Evolutionary conservation across 2,329 filamentous ascomycete genomes (phyloP).

Genomic region (Colletotrichum aenigma): DNA sequence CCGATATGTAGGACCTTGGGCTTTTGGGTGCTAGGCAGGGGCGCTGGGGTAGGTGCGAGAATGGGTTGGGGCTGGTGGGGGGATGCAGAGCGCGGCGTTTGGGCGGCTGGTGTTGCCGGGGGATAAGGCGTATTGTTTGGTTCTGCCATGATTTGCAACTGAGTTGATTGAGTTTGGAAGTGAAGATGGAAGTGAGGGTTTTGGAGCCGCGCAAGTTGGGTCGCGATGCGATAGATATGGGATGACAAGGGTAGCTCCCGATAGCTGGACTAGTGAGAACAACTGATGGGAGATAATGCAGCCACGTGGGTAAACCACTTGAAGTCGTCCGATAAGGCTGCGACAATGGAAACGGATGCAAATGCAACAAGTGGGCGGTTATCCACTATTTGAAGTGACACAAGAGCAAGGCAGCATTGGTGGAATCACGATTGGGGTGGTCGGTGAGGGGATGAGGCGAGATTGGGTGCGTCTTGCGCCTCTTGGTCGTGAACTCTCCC

Average conservation of each 20-base stretch:
- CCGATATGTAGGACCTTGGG: constrained; percentile 76
- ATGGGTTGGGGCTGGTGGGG: constrained; percentile 32
- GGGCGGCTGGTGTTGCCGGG: constrained; percentile 27
- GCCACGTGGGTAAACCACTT: not conserved
- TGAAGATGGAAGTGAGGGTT: not conserved
- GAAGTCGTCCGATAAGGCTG: not conserved
- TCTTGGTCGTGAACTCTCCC: not conserved
- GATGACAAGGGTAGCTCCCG: not conserved
- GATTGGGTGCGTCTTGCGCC: not conserved
- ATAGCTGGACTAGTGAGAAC: not conserved
- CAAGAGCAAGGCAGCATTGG: not conserved
- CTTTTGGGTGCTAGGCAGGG: constrained; percentile 31
- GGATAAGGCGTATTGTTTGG: constrained; percentile 52
- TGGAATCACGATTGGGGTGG: not conserved
- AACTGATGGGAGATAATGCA: not conserved
- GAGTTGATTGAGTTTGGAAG: not conserved
- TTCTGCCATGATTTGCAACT: constrained; percentile 43
- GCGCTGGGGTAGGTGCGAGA: constrained; percentile 25
- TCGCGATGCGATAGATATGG: not conserved
- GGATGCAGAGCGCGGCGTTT: constrained; percentile 48
- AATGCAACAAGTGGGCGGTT: not conserved
- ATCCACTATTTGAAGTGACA: not conserved
- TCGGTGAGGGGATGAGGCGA: not conserved
- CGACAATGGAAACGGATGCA: not conserved
- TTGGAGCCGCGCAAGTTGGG: not conserved